phyloP scores from a whole-genome alignment of 306 rosid genomes.

The Alnus rubra region DNA sequence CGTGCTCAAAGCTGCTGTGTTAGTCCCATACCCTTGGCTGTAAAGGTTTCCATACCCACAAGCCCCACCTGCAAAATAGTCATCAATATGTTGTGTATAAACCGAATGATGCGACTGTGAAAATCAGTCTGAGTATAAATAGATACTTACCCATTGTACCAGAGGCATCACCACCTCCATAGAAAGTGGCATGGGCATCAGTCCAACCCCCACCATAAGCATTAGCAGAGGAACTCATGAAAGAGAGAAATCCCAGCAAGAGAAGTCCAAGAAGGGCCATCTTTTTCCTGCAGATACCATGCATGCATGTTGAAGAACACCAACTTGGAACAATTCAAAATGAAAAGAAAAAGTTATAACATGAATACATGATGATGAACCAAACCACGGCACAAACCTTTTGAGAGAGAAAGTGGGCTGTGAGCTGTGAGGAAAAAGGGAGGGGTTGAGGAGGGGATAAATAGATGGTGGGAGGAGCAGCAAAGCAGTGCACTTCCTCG shows the following conservation, averaged over 20 bases:
- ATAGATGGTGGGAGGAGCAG: slow-evolving; percentile 38
- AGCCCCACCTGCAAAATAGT: slow-evolving; percentile 59
- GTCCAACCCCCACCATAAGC: slow-evolving; percentile 50
- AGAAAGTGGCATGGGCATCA: slow-evolving; percentile 81
- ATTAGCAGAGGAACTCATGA: slow-evolving; percentile 27
- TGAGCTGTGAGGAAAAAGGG: slow-evolving; percentile 12
- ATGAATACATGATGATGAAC: not conserved
- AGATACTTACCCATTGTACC: slow-evolving; percentile 75
- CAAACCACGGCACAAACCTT: not conserved
- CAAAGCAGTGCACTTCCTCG: not conserved
- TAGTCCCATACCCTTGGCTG: slow-evolving; percentile 73
- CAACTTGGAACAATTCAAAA: not conserved
- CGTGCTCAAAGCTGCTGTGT: slow-evolving; percentile 79
- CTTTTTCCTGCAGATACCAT: slow-evolving; percentile 11
- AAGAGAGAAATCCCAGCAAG: slow-evolving; percentile 40
- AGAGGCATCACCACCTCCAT: slow-evolving; percentile 88
- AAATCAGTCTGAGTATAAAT: not conserved
- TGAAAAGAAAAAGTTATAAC: not conserved
- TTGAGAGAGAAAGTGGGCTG: slow-evolving; percentile 6
- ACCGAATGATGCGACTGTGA: no score
- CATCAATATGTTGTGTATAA: not conserved
- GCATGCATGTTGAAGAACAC: not conserved
- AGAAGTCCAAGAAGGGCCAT: slow-evolving; percentile 47
- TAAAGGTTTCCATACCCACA: slow-evolving; percentile 80
- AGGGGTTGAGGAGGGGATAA: slow-evolving; percentile 36